These are phyloP conservation scores for Coemansia sp. DNA, from an alignment of 192 early-diverging fungal species.

Conservation along the genomic window DNA sequence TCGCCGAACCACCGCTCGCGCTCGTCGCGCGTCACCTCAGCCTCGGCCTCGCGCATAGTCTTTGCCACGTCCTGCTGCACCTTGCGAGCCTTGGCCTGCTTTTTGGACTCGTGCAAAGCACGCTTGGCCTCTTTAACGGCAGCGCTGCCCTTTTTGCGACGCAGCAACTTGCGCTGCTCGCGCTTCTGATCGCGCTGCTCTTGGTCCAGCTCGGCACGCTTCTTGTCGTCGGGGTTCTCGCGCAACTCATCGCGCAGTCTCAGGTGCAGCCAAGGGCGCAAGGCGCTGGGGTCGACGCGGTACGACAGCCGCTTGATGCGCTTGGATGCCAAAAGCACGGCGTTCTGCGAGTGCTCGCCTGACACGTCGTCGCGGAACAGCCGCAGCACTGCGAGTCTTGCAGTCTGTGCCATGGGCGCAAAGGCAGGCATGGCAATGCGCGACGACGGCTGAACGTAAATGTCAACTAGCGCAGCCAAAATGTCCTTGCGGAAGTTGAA, in stretches of 20 bases:
- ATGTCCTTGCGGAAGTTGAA: conserved; percentile 96
- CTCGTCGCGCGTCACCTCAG: conserved; percentile 81
- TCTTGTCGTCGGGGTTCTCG: conserved; percentile 58
- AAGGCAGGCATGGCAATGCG: conserved; percentile 68
- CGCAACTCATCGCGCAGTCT: conserved; percentile 83
- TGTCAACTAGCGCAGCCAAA: conserved; percentile 76
- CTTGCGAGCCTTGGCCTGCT: conserved; percentile 68
- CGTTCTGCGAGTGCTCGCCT: conserved; percentile 84
- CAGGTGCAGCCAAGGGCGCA: conserved; percentile 81
- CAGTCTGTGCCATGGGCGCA: conserved; percentile 68
- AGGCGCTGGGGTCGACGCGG: conserved; percentile 63
- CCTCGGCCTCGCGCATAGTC: conserved; percentile 86
- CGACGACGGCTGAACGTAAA: conserved; percentile 58
- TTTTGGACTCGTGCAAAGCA: conserved; percentile 66
- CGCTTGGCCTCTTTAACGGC: conserved; percentile 56
- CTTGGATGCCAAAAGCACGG: conserved; percentile 82
- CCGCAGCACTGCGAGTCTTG: conserved; percentile 73
- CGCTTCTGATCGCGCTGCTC: conserved; percentile 57
- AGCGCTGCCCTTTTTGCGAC: conserved; percentile 42
- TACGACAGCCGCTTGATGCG: conserved; percentile 83
- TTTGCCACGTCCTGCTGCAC: conserved; percentile 51
- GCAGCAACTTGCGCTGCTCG: conserved; percentile 39
- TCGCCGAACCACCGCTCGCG: conserved; percentile 85
- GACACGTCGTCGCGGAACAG: conserved; percentile 85
- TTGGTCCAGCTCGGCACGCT: conserved; percentile 55